These are phyloP conservation scores for Erysimum pusillum DNA, from an alignment of 441 rosid genomes.

Conservation along the genomic window DNA sequence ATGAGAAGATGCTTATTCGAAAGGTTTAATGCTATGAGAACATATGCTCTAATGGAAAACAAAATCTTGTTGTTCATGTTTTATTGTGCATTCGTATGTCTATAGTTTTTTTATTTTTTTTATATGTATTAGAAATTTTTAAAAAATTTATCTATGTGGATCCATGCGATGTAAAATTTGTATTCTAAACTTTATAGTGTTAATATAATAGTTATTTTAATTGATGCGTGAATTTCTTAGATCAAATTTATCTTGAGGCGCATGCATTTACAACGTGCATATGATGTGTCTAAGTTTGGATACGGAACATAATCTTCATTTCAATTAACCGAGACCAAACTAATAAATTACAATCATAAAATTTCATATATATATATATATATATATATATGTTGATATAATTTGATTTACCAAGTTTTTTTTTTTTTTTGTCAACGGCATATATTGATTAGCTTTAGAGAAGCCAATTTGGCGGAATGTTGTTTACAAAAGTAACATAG, in stretches of 20 bases:
- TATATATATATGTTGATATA: too few species aligned
- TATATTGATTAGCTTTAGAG: too few species aligned
- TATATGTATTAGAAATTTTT: neutral
- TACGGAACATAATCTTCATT: neutral
- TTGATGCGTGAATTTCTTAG: neutral
- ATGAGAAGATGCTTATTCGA: constrained; percentile 46
- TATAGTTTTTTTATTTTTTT: neutral
- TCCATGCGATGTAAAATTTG: constrained; percentile 3
- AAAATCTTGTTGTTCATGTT: constrained; percentile 33
- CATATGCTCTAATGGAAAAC: constrained; percentile 40
- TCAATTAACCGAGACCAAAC: too few species aligned
- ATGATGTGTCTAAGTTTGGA: neutral
- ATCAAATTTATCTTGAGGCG: neutral
- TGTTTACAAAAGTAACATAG: too few species aligned
- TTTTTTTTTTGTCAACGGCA: too few species aligned
- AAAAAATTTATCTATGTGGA: neutral
- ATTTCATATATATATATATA: too few species aligned
- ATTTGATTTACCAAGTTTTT: too few species aligned
- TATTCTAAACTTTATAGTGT: neutral
- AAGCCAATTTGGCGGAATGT: too few species aligned
- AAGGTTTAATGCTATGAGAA: constrained; percentile 50
- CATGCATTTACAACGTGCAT: neutral
- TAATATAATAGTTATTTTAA: neutral
- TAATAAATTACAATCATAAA: too few species aligned
- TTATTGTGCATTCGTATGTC: constrained; percentile 5